phyloP scores from a whole-genome alignment of 2,329 filamentous ascomycete species.

The Aspergillus pseudotamarii region DNA sequence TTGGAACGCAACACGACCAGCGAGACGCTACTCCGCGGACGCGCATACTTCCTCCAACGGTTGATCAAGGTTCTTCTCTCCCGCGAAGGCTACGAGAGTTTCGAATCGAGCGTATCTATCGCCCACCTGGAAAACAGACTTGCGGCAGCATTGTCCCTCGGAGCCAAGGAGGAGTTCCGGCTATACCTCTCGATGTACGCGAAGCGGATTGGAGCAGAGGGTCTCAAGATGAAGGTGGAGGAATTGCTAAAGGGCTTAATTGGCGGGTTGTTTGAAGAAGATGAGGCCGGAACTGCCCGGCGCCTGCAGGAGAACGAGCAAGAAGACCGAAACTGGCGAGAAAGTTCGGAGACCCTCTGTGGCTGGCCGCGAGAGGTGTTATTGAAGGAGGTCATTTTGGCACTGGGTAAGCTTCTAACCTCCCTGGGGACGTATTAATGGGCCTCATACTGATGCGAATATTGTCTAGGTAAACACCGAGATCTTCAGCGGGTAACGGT shows the following conservation, averaged over 20 bases:
- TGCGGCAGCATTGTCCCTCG: constrained; percentile 81
- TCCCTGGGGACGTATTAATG: constrained; percentile 6
- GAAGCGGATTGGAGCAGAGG: constrained; percentile 90
- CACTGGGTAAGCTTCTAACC: constrained; percentile 69
- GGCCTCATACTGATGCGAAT: constrained; percentile 18
- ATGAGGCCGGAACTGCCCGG: constrained; percentile 49
- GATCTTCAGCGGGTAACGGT: constrained; percentile 94
- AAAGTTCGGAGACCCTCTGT: constrained; percentile 70
- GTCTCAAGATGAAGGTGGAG: constrained; percentile 83
- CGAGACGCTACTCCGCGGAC: constrained; percentile 86
- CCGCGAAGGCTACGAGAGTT: constrained; percentile 86
- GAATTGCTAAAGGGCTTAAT: constrained; percentile 83
- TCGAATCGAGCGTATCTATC: constrained; percentile 88
- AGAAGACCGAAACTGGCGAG: constrained; percentile 49
- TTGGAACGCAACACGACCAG: constrained; percentile 93
- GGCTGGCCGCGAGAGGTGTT: constrained; percentile 89
- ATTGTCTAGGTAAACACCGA: constrained; percentile 78
- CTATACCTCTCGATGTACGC: constrained; percentile 98
- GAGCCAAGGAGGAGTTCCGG: constrained; percentile 87
- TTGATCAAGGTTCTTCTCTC: constrained; percentile 87
- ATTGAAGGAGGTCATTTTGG: constrained; percentile 86
- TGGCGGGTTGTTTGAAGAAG: constrained; percentile 66
- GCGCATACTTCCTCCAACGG: constrained; percentile 86
- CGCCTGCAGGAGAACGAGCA: constrained; percentile 34
- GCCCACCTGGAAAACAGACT: constrained; percentile 94